A percentile compares a stretch with the other conserved stretches of the same genome.
phyloP scores from a whole-genome alignment of 768 basidiomycete species.

The Tulasnella sp. region DNA sequence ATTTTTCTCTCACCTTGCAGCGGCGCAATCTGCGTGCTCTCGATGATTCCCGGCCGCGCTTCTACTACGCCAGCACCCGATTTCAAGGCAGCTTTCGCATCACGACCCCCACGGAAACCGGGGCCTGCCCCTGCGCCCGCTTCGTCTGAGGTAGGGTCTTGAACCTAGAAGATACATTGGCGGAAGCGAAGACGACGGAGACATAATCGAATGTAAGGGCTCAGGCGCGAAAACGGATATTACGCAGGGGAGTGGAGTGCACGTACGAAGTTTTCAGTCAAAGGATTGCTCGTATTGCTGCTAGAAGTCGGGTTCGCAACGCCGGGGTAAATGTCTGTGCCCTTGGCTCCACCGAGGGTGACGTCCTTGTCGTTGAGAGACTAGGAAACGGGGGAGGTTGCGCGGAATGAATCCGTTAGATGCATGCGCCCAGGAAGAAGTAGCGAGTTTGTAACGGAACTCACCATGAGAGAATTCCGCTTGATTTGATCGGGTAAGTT shows the following conservation, averaged over 20 bases:
- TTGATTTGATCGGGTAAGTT: neutral
- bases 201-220: too few species aligned
- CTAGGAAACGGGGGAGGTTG: neutral
- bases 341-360: constrained; percentile 19
- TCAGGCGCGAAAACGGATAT: neutral
- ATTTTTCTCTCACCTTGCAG: constrained; percentile 47
- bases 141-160: constrained; percentile 49
- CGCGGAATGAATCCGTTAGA: neutral
- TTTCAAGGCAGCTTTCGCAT: constrained; percentile 50
- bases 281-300: constrained; percentile 26
- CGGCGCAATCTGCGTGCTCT: constrained; percentile 58
- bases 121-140: constrained; percentile 50
- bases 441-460: neutral
- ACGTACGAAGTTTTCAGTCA: constrained; percentile 31
- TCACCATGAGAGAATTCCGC: neutral
- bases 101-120: constrained; percentile 48
- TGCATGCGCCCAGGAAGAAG: neutral
- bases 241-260: neutral
- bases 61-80: constrained; percentile 56
- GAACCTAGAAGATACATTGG: constrained; percentile 45
- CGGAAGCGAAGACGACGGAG: neutral
- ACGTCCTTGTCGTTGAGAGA: constrained; percentile 26
- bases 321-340: constrained; percentile 23
- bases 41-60: constrained; percentile 60
- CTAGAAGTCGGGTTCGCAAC: constrained; percentile 19